These are phyloP conservation scores for Hypseocharis bilobata DNA, from an alignment of 441 rosid genomes.

Conservation along the genomic window DNA sequence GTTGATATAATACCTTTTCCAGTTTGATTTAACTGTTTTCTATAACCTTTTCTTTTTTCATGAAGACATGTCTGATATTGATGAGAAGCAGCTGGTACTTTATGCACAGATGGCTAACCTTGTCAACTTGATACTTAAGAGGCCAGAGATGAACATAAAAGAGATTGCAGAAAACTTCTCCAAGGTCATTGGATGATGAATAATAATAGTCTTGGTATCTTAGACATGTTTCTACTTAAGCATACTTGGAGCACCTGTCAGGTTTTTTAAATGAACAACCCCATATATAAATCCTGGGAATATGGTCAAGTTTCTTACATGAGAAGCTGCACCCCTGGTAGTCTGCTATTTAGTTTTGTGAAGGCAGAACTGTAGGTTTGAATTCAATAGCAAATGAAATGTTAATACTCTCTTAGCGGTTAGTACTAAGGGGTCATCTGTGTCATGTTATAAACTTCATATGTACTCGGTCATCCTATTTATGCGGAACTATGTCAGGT, in stretches of 20 bases:
- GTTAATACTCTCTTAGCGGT: background rate
- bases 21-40: slow-evolving; percentile 17
- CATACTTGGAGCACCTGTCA: background rate
- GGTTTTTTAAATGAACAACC: background rate
- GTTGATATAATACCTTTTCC: slow-evolving; percentile 3
- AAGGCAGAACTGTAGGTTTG: background rate
- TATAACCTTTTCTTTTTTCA: slow-evolving; percentile 35
- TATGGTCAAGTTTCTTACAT: background rate
- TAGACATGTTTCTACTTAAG: background rate
- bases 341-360: background rate
- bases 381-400: background rate
- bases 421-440: slow-evolving; percentile 6
- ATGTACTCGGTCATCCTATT: background rate
- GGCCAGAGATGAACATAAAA: slow-evolving; percentile 51
- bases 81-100: slow-evolving; percentile 72
- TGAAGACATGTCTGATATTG: slow-evolving; percentile 61
- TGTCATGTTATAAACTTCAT: slow-evolving; percentile 4
- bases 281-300: background rate
- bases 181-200: slow-evolving; percentile 40
- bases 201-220: slow-evolving; percentile 6
- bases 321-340: background rate
- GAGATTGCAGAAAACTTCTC: slow-evolving; percentile 74
- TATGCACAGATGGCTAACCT: slow-evolving; percentile 97
- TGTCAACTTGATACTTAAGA: slow-evolving; percentile 61
- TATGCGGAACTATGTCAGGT: background rate